Evolutionary conservation across 495 filamentous ascomycete genomes (phyloP).

Genomic region (Penicillium herquei): DNA sequence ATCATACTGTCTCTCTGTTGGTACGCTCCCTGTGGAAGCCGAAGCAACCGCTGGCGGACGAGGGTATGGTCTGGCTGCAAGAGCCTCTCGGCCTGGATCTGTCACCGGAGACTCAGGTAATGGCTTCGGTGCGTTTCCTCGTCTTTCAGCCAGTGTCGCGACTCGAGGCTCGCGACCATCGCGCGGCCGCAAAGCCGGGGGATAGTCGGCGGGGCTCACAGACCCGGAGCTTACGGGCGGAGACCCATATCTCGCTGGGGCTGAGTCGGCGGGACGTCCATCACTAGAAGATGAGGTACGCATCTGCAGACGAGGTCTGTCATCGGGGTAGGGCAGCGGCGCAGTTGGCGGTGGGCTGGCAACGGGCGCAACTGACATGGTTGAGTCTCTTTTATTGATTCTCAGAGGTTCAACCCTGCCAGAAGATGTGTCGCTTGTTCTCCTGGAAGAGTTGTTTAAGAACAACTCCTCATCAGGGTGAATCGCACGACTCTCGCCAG

Average conservation of each 20-base stretch:
- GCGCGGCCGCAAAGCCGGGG: slow-evolving; percentile 44
- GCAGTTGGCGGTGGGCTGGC: slow-evolving; percentile 31
- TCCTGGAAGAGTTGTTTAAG: slow-evolving; percentile 48
- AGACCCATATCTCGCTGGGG: slow-evolving; percentile 26
- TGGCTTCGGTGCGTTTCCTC: slow-evolving; percentile 68
- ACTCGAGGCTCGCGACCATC: slow-evolving; percentile 45
- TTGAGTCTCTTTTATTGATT: slow-evolving; percentile 69
- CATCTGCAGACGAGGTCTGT: slow-evolving; percentile 53
- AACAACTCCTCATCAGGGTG: slow-evolving; percentile 74
- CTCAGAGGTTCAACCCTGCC: slow-evolving; percentile 81
- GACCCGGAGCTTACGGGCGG: slow-evolving; percentile 31
- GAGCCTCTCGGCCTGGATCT: slow-evolving; percentile 67
- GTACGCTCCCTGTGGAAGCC: slow-evolving; percentile 20
- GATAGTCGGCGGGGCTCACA: slow-evolving; percentile 42
- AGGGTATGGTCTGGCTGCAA: slow-evolving; percentile 51
- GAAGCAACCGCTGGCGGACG: slow-evolving; percentile 24
- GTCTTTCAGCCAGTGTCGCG: slow-evolving; percentile 65
- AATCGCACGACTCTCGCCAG: slow-evolving; percentile 49
- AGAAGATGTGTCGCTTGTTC: slow-evolving; percentile 59
- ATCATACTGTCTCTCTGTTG: slow-evolving; percentile 32
- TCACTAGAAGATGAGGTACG: slow-evolving; percentile 31
- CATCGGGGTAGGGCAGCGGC: slow-evolving; percentile 74
- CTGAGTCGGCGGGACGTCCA: slow-evolving; percentile 34
- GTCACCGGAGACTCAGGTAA: slow-evolving; percentile 70
- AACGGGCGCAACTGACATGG: slow-evolving; percentile 33